phyloP scores from a whole-genome alignment of 2,329 filamentous ascomycete genomes.

The Fusarium keratoplasticum region DNA sequence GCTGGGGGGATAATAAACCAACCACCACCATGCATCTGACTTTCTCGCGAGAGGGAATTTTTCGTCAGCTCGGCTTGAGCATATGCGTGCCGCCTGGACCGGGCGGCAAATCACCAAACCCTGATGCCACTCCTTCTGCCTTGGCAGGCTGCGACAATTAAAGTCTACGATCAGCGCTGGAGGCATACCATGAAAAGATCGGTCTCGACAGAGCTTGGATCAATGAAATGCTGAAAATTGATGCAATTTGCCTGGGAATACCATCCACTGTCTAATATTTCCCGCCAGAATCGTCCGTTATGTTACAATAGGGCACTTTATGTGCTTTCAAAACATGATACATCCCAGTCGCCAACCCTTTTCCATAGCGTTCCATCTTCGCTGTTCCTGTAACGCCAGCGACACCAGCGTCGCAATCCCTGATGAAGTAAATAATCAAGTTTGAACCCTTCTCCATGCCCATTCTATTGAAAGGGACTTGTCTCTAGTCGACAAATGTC shows the following conservation, averaged over 20 bases:
- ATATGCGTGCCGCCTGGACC: conserved; percentile 7
- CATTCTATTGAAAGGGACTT: conserved; percentile 26
- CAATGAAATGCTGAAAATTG: not conserved
- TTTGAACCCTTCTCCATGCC: conserved; percentile 24
- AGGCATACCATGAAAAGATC: not conserved
- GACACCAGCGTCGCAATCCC: conserved; percentile 42
- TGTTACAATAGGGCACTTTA: conserved; percentile 23
- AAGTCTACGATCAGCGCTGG: not conserved
- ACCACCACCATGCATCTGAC: conserved; percentile 20
- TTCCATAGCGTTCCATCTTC: conserved; percentile 31
- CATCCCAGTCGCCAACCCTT: conserved; percentile 23
- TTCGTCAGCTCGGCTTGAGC: conserved; percentile 20
- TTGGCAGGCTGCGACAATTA: conserved; percentile 28
- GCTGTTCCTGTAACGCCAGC: conserved; percentile 45
- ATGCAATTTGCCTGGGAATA: conserved; percentile 13
- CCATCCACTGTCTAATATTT: conserved; percentile 26
- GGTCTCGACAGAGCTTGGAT: not conserved
- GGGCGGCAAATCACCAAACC: conserved; percentile 15
- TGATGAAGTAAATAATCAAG: conserved; percentile 8
- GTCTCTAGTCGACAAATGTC: conserved; percentile 14
- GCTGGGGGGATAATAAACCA: not conserved
- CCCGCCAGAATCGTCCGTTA: conserved; percentile 14
- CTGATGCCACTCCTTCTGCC: conserved; percentile 26
- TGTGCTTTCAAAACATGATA: conserved; percentile 19
- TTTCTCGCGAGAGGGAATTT: conserved; percentile 19